Evolutionary conservation across 345 rosid genomes (phyloP).

Genomic region (Lumnitzera littorea): DNA sequence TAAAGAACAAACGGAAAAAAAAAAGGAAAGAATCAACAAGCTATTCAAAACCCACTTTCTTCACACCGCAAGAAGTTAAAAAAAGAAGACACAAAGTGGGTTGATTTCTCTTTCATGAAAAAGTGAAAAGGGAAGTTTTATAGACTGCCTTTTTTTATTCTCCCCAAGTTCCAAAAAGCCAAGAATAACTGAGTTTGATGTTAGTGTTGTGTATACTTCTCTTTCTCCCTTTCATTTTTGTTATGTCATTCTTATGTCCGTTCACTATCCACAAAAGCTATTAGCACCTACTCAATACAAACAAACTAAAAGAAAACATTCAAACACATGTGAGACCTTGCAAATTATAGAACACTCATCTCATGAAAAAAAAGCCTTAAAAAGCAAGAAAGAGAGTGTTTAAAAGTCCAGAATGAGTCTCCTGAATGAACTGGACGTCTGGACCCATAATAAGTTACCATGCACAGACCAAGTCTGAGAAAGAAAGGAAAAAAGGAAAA

Average conservation of each 20-base stretch:
- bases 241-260: no score
- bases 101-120: constrained; percentile 32
- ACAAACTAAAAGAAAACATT: constrained; percentile 10
- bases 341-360: constrained; percentile 15
- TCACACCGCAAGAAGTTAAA: constrained; percentile 8
- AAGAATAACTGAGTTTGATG: constrained; percentile 9
- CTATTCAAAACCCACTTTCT: not conserved
- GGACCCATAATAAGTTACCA: constrained; percentile 33
- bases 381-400: constrained; percentile 27
- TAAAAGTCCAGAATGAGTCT: constrained; percentile 31
- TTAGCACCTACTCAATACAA: no score
- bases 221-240: no score
- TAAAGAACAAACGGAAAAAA: constrained; percentile 12
- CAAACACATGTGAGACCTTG: constrained; percentile 24
- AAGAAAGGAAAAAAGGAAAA: constrained; percentile 7
- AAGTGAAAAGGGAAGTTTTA: constrained; percentile 29
- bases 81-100: constrained; percentile 25
- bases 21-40: constrained; percentile 1
- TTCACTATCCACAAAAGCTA: no score
- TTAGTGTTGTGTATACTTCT: no score
- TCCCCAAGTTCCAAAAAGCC: constrained; percentile 56
- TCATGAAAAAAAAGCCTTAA: constrained; percentile 19
- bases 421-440: constrained; percentile 41
- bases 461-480: constrained; percentile 1
- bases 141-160: constrained; percentile 9